Conservation (phyloP, 2,329 filamentous ascomycete species). For the Cadophora malorum region DNA sequence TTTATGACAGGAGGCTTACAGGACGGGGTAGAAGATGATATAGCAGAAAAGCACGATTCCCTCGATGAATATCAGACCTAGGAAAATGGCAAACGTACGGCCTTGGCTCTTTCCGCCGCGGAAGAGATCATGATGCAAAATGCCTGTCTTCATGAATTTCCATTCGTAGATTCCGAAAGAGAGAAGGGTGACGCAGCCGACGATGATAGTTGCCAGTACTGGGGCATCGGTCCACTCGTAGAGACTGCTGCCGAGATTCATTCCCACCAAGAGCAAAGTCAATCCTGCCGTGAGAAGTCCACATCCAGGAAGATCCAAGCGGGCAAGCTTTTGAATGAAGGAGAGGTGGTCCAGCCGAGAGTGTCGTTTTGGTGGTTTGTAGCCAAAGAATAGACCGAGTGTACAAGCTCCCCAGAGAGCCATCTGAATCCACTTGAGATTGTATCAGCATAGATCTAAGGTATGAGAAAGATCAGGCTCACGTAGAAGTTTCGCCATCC, state of each 20-base stretch:
- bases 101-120: conserved; percentile 2
- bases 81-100: neutral
- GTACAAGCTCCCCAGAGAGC: neutral
- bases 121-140: conserved; percentile 36
- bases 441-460: neutral
- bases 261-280: conserved; percentile 37
- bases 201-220: conserved; percentile 58
- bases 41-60: conserved; percentile 2
- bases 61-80: conserved; percentile 1
- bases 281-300: conserved; percentile 30
- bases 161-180: conserved; percentile 35
- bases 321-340: conserved; percentile 21
- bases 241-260: conserved; percentile 64
- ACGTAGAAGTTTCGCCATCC: conserved; percentile 10
- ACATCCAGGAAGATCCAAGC: conserved; percentile 34
- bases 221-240: conserved; percentile 60
- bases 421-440: neutral
- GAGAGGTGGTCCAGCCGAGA: conserved; percentile 29
- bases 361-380: conserved; percentile 31
- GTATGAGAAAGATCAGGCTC: neutral
- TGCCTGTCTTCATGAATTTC: conserved; percentile 35
- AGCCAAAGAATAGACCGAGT: conserved; percentile 23
- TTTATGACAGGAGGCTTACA: neutral
- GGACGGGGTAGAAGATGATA: neutral
- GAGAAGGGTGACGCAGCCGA: conserved; percentile 49